Evolutionary conservation across 805 yeast species (phyloP).

Genomic region (Teunomyces pallodes): DNA sequence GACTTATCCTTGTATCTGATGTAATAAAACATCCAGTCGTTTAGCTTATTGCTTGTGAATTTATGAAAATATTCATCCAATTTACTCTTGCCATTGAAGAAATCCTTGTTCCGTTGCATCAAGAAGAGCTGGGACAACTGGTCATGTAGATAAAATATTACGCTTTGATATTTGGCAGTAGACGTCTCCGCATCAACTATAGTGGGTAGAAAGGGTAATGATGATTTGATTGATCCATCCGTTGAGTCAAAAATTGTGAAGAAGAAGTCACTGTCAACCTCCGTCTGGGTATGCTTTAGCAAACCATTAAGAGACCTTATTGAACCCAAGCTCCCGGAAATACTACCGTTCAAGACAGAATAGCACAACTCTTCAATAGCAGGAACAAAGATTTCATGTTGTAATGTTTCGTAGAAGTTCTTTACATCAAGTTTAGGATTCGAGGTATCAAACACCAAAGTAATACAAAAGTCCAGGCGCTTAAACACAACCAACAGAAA

Average conservation of each 20-base stretch:
- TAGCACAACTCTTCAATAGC: constrained; percentile 21
- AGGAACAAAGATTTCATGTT: constrained; percentile 15
- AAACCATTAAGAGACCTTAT: constrained; percentile 22
- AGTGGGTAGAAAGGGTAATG: constrained; percentile 36
- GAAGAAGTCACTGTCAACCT: constrained; percentile 35
- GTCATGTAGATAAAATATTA: constrained; percentile 39
- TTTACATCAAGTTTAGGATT: constrained; percentile 17
- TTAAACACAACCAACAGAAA: constrained; percentile 31
- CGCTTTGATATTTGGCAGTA: constrained; percentile 19
- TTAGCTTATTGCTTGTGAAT: constrained; percentile 33
- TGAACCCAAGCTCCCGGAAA: constrained; percentile 28
- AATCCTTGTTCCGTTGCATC: constrained; percentile 18
- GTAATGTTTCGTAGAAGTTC: constrained; percentile 23
- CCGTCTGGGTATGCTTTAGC: constrained; percentile 6
- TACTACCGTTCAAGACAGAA: constrained; percentile 14
- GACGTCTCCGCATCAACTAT: constrained; percentile 7
- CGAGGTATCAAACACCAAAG: constrained; percentile 31
- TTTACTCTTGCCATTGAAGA: constrained; percentile 18
- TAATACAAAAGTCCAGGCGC: constrained; percentile 19
- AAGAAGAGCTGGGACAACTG: constrained; percentile 32
- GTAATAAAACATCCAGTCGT: constrained; percentile 44
- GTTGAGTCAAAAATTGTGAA: constrained; percentile 30
- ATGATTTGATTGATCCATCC: constrained; percentile 27
- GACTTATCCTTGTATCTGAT: constrained; percentile 26
- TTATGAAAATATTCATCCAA: constrained; percentile 40